Base-by-base conservation (phyloP, 75 land plant genomes). In the Cryptomeria japonica region DNA sequence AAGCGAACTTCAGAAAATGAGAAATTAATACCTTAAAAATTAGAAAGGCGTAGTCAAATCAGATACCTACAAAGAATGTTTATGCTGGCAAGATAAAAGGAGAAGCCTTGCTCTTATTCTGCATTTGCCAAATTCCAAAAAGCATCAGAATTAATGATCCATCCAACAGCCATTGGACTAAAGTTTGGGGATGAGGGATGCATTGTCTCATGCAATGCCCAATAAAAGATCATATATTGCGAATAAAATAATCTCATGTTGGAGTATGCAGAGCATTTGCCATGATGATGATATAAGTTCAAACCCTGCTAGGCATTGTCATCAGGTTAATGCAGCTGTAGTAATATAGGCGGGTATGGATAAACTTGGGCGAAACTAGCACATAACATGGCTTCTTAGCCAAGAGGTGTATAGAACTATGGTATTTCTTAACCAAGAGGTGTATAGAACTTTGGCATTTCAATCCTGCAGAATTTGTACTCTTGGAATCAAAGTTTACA, bases 131-230 rank as follows among this genome's bases (percentile, higher is more conserved):
- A 41, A 42, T 31, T 25, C 14, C 2, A 11, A 10, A 47, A 80
- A 80, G 28, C 11, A 42, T 28, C 84, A 80, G 44, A 44, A 22
- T 80, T 80, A 44, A 2, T 42, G 13, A 44, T 11, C 49, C 11
- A 0, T 44, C 31, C 28, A 42, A 25, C 13, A 25, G 31, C 47
- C 13, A 39, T 41, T 18, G 42, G n/a, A 42, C 39, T 16, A 41
- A 80, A 44, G 10, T 37, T 42, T 28, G 1, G 13, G 5, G 1
- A 28, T 10, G 28, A 28, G 44, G 11, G 31, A 22, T 78, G 42
- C 80, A 78, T 39, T 37, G 19, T 78, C 68, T 14, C 39, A 78
- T 78, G 28, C 80, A 78, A 78, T 38, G 80, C 80, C 80, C 80
- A 16, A 19, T 7, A 19, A 78, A 78, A 78, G 8, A 18, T 10